Conservation (phyloP, 441 rosid species). For the Manihot esculenta region DNA sequence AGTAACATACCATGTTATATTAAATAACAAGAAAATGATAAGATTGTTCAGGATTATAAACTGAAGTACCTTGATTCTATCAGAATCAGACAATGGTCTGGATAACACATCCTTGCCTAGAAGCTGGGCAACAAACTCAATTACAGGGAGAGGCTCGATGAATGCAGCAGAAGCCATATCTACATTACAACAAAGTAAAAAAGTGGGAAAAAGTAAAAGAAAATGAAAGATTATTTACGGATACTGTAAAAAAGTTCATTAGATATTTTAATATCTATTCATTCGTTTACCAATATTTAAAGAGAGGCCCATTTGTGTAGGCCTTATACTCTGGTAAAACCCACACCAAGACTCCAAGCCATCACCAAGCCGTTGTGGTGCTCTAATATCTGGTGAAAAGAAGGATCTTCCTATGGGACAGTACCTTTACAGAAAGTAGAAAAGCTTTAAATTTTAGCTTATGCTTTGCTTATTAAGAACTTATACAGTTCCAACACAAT, state of each 20-base stretch:
- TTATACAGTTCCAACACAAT: not conserved
- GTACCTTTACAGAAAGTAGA: constrained; percentile 42
- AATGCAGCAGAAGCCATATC: constrained; percentile 99
- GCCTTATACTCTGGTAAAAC: constrained; percentile 94
- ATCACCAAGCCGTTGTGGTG: constrained; percentile 87
- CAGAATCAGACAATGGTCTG: constrained; percentile 86
- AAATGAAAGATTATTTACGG: constrained; percentile 8
- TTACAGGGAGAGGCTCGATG: constrained; percentile 95
- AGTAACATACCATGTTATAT: constrained; percentile 18
- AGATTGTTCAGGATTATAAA: constrained; percentile 2
- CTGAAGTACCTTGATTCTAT: constrained; percentile 75
- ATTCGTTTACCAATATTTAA: constrained; percentile 73
- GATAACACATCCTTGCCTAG: constrained; percentile 75
- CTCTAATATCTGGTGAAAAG: constrained; percentile 79
- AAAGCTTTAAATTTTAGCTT: constrained; percentile 3
- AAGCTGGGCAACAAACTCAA: constrained; percentile 92
- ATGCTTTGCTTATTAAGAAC: not conserved
- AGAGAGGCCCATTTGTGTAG: constrained; percentile 96
- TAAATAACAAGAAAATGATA: constrained; percentile 17
- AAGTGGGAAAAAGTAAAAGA: not conserved
- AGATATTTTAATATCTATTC: not conserved
- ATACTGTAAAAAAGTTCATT: not conserved
- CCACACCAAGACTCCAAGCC: constrained; percentile 99
- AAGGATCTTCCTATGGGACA: constrained; percentile 88
- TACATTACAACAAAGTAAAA: constrained; percentile 18